Conservation (phyloP, 1,139 yeast species). For the Saccharomyces hybrid region DNA sequence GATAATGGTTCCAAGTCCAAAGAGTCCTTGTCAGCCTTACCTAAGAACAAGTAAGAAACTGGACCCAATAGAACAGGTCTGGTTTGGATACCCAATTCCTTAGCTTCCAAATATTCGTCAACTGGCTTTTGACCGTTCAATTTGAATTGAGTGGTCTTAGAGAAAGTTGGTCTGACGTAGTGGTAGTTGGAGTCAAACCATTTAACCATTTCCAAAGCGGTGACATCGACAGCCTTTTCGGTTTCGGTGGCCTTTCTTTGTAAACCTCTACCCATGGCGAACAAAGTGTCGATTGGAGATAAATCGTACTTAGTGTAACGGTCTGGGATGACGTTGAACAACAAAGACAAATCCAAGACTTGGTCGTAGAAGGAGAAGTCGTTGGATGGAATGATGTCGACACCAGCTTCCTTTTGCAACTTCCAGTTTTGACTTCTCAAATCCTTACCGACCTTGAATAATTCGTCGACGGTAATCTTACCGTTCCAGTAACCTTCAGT, state of each 20-base stretch:
- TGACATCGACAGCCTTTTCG: slow-evolving; percentile 87
- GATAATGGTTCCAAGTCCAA: slow-evolving; percentile 89
- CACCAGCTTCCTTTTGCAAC: slow-evolving; percentile 95
- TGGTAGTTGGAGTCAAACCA: slow-evolving; percentile 99
- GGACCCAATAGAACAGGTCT: slow-evolving; percentile 98
- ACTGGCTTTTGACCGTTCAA: slow-evolving; percentile 94
- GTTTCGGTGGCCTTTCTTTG: slow-evolving; percentile 92
- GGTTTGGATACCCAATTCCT: slow-evolving; percentile 89
- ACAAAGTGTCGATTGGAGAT: slow-evolving; percentile 83
- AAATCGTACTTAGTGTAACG: slow-evolving; percentile 90
- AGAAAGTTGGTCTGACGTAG: slow-evolving; percentile 98
- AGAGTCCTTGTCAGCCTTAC: slow-evolving; percentile 98
- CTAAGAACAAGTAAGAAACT: slow-evolving; percentile 85
- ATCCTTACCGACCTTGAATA: slow-evolving; percentile 87
- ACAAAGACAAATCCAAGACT: slow-evolving; percentile 82
- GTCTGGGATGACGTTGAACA: slow-evolving; percentile 93
- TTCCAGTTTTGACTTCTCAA: slow-evolving; percentile 96
- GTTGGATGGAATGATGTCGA: slow-evolving; percentile 92
- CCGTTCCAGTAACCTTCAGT: slow-evolving; percentile 99
- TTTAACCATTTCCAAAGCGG: slow-evolving; percentile 99
- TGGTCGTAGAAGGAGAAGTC: slow-evolving; percentile 98
- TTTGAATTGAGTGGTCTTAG: slow-evolving; percentile 91
- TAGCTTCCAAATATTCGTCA: slow-evolving; percentile 95
- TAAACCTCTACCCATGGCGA: slow-evolving; percentile 99
- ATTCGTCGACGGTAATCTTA: slow-evolving; percentile 78